Base-by-base conservation (phyloP, 129 eudicot genomes). In the Lactuca saligna region DNA sequence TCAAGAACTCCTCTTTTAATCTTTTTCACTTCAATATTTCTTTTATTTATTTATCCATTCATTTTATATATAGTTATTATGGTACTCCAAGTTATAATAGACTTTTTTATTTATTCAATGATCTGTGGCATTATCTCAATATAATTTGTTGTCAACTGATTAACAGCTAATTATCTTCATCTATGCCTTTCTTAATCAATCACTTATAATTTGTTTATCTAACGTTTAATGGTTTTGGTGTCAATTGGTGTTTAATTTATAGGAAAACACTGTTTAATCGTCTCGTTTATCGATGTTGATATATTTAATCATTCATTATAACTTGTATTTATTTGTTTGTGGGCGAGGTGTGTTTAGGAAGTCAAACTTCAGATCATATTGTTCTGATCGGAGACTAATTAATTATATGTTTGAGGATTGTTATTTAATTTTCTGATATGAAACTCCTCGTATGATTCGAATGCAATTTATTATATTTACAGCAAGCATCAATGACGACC, bases 401-500 rank as follows among this genome's bases (percentile, higher is more conserved):
- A 4, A 46, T 46, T 46, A 46, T n/a, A 46, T 46, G 15, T 46
- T 46, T n/a, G 12, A 46, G 13, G 14, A 44, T 13, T 44, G 14
- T 44, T 44, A 1, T 10, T 44, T 44, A 42, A 8, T 42, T 4
- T 42, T 42, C 3, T 42, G 49, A 8, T 13, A 42, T 13, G 10
- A 42, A 42, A 9, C 12, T 42, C 49, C 3, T 13, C 49, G 13
- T 3, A 8, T 9, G 4, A 8, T 42, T 42, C 34, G 3, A 20
- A 3, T 20, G 32, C 33, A 12, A 3, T 42, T 42, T 11, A 8
- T 41, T 10, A 29, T 1, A 17, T n/a, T 54, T 48, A 3, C 51
- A 55, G 32, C 39, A 54, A 68, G 61, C 57, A 13, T 35, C 54
- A 37, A 15, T 66, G 10, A 56, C 66, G 25, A 54, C 50, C 14